Percentiles rank a stretch among this genome's conserved stretches.
phyloP scores from a whole-genome alignment of 2,329 filamentous ascomycete genomes.

The Claviceps purpurea region DNA sequence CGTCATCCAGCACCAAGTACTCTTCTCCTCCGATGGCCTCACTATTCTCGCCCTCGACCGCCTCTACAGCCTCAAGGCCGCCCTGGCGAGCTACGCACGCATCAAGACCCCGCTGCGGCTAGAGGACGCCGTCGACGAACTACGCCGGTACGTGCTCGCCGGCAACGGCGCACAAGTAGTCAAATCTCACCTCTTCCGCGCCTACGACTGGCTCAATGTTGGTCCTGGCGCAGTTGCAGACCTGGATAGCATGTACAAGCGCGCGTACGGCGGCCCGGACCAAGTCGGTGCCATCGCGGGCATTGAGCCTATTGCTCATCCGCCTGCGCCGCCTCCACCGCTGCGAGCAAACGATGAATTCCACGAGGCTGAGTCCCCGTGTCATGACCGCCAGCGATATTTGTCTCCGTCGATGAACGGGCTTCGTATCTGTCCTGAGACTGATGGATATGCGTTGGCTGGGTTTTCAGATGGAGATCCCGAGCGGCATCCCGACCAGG shows the following conservation, averaged over 20 bases:
- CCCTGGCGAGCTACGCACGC: slow-evolving; percentile 42
- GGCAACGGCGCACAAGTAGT: slow-evolving; percentile 35
- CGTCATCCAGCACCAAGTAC: slow-evolving; percentile 43
- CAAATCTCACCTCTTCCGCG: slow-evolving; percentile 37
- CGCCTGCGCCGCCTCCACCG: neutral
- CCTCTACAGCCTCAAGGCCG: slow-evolving; percentile 50
- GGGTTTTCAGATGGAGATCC: too few relatives aligned
- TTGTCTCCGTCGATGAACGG: too few relatives aligned
- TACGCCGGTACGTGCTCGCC: slow-evolving; percentile 44
- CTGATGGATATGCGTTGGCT: too few relatives aligned
- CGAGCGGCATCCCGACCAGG: too few relatives aligned
- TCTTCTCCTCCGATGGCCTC: slow-evolving; percentile 47
- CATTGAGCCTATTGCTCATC: slow-evolving; percentile 9
- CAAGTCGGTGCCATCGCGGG: slow-evolving; percentile 32
- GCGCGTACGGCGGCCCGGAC: slow-evolving; percentile 39
- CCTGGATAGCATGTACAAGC: slow-evolving; percentile 42
- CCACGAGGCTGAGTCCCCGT: too few relatives aligned
- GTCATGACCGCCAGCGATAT: too few relatives aligned
- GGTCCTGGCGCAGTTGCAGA: slow-evolving; percentile 36
- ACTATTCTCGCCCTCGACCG: slow-evolving; percentile 47
- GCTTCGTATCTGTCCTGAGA: too few relatives aligned
- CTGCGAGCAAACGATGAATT: neutral
- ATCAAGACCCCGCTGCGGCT: slow-evolving; percentile 31
- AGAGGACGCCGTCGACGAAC: slow-evolving; percentile 49
- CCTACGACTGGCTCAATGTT: slow-evolving; percentile 45